Conservation (phyloP, 257 asterid species). For the Fraxinus americana region DNA sequence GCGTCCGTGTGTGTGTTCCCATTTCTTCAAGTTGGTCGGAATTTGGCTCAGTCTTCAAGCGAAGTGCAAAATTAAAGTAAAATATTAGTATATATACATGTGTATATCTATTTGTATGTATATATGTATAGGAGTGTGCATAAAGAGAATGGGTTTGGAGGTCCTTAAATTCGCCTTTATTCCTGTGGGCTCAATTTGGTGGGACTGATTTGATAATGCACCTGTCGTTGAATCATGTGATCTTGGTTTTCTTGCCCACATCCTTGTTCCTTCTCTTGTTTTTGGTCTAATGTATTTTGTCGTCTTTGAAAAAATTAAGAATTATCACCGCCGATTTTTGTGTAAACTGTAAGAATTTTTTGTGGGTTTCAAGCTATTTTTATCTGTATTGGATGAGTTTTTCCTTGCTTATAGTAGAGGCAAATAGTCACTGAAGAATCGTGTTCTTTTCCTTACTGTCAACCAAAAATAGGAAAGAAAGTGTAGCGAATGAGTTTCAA, state of each 20-base stretch:
- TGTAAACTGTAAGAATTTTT: slow-evolving; percentile 15
- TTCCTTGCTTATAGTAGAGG: slow-evolving; percentile 25
- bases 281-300: neutral
- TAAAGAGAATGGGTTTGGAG: slow-evolving; percentile 27
- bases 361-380: slow-evolving; percentile 25
- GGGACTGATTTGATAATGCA: slow-evolving; percentile 56
- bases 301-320: neutral
- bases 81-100: neutral
- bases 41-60: slow-evolving; percentile 30
- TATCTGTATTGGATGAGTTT: neutral
- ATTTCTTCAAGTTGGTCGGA: neutral
- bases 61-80: slow-evolving; percentile 1
- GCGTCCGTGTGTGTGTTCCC: neutral
- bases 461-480: slow-evolving; percentile 9
- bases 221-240: slow-evolving; percentile 57
- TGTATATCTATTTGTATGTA: slow-evolving; percentile 4
- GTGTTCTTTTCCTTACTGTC: slow-evolving; percentile 4
- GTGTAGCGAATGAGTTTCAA: slow-evolving; percentile 22
- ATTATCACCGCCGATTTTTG: neutral
- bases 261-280: slow-evolving; percentile 27
- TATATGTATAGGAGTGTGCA: neutral
- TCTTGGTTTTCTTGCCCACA: slow-evolving; percentile 44
- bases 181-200: slow-evolving; percentile 63
- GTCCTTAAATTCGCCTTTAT: slow-evolving; percentile 57
- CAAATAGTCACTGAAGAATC: slow-evolving; percentile 20